Conservation (phyloP, 192 early-diverging fungal species). For the Podochytrium sp. region DNA sequence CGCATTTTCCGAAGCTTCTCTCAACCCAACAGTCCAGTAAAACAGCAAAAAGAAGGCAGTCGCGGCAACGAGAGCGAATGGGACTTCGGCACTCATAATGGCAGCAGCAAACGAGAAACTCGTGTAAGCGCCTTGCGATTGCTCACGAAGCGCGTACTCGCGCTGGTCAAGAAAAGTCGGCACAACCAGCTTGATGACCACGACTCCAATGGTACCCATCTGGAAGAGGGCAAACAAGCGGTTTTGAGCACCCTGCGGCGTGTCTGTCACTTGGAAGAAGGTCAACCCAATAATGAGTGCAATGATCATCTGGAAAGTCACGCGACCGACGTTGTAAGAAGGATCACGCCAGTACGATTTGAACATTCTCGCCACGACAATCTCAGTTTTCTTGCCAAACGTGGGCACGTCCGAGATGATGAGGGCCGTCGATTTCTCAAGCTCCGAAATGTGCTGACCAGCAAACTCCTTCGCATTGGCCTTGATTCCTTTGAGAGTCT, state of each 20-base stretch:
- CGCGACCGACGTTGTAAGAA: constrained; percentile 76
- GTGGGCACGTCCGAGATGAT: constrained; percentile 48
- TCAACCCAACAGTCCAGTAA: constrained; percentile 78
- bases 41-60: constrained; percentile 73
- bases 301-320: constrained; percentile 49
- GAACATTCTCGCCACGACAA: constrained; percentile 69
- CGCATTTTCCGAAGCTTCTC: constrained; percentile 43
- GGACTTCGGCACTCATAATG: constrained; percentile 69
- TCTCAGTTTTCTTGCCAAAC: constrained; percentile 49
- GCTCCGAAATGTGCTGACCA: not conserved
- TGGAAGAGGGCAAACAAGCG: constrained; percentile 75
- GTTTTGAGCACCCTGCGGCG: constrained; percentile 65
- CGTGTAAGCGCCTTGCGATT: constrained; percentile 68
- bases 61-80: constrained; percentile 65
- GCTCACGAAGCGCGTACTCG: constrained; percentile 68
- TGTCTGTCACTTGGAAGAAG: constrained; percentile 64
- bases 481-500: constrained; percentile 50
- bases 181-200: constrained; percentile 71
- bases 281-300: constrained; percentile 75
- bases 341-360: constrained; percentile 73
- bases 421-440: constrained; percentile 33
- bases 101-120: constrained; percentile 68
- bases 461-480: constrained; percentile 1
- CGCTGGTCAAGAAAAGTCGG: constrained; percentile 72
- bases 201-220: constrained; percentile 65